Conservation (phyloP, 257 asterid genomes). For the Asclepias syriaca region DNA sequence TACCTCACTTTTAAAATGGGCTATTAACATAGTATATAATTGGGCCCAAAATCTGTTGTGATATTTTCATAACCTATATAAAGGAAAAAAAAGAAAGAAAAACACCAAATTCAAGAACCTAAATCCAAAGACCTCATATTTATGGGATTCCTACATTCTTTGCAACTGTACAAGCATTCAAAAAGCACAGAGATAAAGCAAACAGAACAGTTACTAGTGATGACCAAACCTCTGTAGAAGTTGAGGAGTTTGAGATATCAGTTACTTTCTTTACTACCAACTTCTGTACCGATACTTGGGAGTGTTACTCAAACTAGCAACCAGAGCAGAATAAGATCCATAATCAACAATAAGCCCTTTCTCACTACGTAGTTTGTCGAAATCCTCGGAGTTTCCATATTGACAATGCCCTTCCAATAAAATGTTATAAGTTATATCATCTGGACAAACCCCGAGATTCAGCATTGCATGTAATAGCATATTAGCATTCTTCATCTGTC, state of each 20-base stretch:
- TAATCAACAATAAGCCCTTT: slow-evolving; percentile 80
- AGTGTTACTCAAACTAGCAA: slow-evolving; percentile 46
- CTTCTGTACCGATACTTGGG: slow-evolving; percentile 24
- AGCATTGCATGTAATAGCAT: slow-evolving; percentile 79
- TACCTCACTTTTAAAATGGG: no score
- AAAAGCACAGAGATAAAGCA: no score
- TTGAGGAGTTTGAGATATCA: background rate
- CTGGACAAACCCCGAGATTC: slow-evolving; percentile 63
- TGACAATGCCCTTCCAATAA: slow-evolving; percentile 73
- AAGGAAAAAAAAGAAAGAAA: no score
- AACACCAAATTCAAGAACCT: no score
- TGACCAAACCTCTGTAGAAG: no score
- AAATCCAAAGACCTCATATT: no score
- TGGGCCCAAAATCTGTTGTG: no score
- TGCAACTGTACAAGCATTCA: no score
- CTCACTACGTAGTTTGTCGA: slow-evolving; percentile 44
- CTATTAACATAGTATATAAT: no score
- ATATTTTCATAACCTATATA: no score
- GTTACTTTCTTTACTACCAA: background rate
- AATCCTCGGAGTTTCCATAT: slow-evolving; percentile 41
- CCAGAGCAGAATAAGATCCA: slow-evolving; percentile 60
- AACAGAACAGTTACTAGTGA: no score
- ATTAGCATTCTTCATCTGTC: slow-evolving; percentile 82
- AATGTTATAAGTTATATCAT: slow-evolving; percentile 79
- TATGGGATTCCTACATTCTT: no score